Evolutionary conservation across 2,329 filamentous ascomycete genomes (phyloP).

Genomic region (Xylaria digitata): DNA sequence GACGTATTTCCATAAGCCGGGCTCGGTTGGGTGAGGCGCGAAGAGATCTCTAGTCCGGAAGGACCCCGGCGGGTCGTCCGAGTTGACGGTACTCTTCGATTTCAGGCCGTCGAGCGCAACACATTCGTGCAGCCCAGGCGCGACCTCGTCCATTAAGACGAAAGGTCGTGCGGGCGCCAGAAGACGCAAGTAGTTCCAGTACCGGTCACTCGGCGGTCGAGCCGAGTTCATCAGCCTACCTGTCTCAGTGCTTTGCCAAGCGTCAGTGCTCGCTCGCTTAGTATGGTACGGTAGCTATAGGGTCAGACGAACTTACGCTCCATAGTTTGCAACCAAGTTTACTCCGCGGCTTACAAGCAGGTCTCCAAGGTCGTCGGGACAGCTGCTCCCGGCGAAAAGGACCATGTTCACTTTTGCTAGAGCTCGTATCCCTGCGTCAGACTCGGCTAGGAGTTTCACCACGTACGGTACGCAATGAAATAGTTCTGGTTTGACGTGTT

Average conservation of each 20-base stretch:
- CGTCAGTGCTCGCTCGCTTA: constrained; percentile 16
- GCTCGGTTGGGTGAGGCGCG: constrained; percentile 54
- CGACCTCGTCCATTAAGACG: constrained; percentile 52
- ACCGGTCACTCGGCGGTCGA: constrained; percentile 60
- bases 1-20: constrained; percentile 59
- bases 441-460: constrained; percentile 67
- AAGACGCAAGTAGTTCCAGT: constrained; percentile 66
- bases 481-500: constrained; percentile 57
- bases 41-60: constrained; percentile 60
- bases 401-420: constrained; percentile 59
- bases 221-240: constrained; percentile 68
- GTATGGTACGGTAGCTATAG: background rate
- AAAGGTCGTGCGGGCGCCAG: constrained; percentile 55
- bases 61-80: constrained; percentile 57
- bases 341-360: constrained; percentile 60
- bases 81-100: constrained; percentile 52
- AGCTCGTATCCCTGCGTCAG: constrained; percentile 59
- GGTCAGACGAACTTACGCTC: constrained; percentile 53
- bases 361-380: constrained; percentile 65
- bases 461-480: constrained; percentile 69
- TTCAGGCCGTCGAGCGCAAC: constrained; percentile 49
- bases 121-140: constrained; percentile 50
- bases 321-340: constrained; percentile 62
- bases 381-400: constrained; percentile 63
- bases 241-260: constrained; percentile 61